A percentile compares a stretch with the other conserved stretches of the same genome.
These are phyloP conservation scores for Medicago lupulina DNA, from an alignment of 306 rosid species.

Conservation along the genomic window DNA sequence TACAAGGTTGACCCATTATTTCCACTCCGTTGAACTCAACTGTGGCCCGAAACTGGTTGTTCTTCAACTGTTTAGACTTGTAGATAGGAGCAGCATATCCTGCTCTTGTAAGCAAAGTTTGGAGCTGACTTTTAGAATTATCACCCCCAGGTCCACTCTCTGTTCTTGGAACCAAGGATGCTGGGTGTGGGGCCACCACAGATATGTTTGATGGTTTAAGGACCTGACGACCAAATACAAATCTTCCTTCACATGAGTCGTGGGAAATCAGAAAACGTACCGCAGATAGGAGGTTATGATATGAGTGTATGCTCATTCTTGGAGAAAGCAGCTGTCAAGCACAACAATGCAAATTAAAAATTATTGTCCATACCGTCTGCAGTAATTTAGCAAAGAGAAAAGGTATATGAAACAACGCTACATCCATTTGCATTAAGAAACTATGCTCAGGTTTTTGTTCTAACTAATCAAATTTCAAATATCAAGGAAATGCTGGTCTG, in stretches of 20 bases:
- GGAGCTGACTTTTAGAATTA: slow-evolving; percentile 96
- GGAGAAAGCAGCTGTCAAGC: slow-evolving; percentile 75
- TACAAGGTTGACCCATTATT: slow-evolving; percentile 83
- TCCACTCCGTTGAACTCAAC: slow-evolving; percentile 86
- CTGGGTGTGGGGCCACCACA: slow-evolving; percentile 49
- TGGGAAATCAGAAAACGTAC: slow-evolving; percentile 70
- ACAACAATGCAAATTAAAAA: slow-evolving; percentile 23
- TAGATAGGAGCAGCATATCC: slow-evolving; percentile 79
- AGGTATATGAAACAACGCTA: slow-evolving; percentile 35
- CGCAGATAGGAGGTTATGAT: slow-evolving; percentile 80
- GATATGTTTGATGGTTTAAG: slow-evolving; percentile 54
- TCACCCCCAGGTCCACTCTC: slow-evolving; percentile 99
- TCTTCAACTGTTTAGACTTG: slow-evolving; percentile 72
- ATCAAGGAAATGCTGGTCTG: slow-evolving; percentile 29
- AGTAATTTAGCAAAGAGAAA: slow-evolving; percentile 7
- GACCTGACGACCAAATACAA: slow-evolving; percentile 72
- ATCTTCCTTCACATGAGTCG: slow-evolving; percentile 71
- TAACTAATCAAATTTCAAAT: slow-evolving; percentile 20
- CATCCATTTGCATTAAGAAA: slow-evolving; percentile 19
- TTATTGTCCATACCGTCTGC: neutral
- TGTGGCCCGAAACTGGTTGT: slow-evolving; percentile 66
- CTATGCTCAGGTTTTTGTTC: neutral
- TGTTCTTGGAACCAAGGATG: slow-evolving; percentile 67
- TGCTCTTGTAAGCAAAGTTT: slow-evolving; percentile 86
- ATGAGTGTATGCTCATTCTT: slow-evolving; percentile 62